Conservation (phyloP, 371 early-diverging fungal genomes). For the Chytridium lagenaria region DNA sequence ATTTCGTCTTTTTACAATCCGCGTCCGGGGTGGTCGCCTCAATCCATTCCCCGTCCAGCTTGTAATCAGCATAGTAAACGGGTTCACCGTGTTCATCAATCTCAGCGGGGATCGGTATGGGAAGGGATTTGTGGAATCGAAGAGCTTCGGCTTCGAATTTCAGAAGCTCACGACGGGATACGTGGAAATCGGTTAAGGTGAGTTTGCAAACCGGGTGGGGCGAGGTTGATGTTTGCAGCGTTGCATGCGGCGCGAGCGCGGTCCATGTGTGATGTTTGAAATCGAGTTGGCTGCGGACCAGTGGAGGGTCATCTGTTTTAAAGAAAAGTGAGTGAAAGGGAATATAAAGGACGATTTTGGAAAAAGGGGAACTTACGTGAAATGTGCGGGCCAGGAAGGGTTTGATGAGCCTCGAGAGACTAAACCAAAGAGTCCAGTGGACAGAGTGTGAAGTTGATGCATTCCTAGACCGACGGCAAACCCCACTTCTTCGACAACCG, state of each 20-base stretch:
- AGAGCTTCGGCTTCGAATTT: conserved; percentile 32
- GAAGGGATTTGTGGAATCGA: conserved; percentile 16
- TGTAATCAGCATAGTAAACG: conserved; percentile 17
- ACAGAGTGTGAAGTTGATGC: conserved; percentile 30
- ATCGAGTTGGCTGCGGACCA: conserved; percentile 28
- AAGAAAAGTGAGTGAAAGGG: neutral
- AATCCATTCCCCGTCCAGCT: conserved; percentile 41
- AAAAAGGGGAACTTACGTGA: conserved; percentile 18
- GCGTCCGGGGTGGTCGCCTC: neutral
- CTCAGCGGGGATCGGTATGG: conserved; percentile 27
- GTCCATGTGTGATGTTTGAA: conserved; percentile 31
- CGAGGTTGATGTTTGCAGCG: neutral
- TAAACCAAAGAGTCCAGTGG: conserved; percentile 18
- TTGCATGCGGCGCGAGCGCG: conserved; percentile 23
- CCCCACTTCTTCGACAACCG: conserved; percentile 1
- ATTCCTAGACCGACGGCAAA: conserved; percentile 15
- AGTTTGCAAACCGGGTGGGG: conserved; percentile 26
- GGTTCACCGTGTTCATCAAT: conserved; percentile 22
- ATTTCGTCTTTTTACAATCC: neutral
- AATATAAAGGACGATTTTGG: neutral
- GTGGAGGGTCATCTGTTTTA: conserved; percentile 31
- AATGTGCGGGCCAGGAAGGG: conserved; percentile 30
- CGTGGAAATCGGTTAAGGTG: conserved; percentile 9
- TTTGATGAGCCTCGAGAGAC: conserved; percentile 3
- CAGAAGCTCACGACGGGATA: conserved; percentile 27